Percentiles rank a stretch among this genome's conserved stretches.
Conservation (phyloP, 345 rosid genomes). For the Trapa incisa region DNA sequence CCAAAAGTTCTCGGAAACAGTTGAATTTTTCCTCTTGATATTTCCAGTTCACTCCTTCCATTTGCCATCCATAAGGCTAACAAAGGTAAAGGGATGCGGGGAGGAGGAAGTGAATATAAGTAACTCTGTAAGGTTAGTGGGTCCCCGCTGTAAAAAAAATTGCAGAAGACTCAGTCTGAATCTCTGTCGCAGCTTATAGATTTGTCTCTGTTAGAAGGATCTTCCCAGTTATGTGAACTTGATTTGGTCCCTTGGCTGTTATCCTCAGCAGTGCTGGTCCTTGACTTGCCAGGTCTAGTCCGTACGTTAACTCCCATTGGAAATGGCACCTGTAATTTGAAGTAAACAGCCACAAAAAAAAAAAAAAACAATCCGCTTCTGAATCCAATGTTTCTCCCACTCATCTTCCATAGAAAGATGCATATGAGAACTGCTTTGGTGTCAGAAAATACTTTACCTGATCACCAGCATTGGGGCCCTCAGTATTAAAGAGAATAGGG, state of each 20-base stretch:
- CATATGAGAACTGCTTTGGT: not conserved
- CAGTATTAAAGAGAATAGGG: slow-evolving; percentile 60
- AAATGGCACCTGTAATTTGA: slow-evolving; percentile 38
- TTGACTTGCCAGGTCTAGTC: slow-evolving; percentile 33
- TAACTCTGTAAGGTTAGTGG: slow-evolving; percentile 24
- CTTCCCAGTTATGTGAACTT: slow-evolving; percentile 19
- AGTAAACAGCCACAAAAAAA: not conserved
- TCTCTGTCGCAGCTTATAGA: slow-evolving; percentile 28
- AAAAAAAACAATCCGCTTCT: not conserved
- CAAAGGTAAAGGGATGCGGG: too few species aligned
- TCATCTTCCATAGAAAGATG: not conserved
- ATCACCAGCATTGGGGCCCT: slow-evolving; percentile 65
- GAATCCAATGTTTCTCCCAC: not conserved
- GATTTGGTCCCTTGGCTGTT: slow-evolving; percentile 19
- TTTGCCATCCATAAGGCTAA: too few species aligned
- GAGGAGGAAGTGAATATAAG: too few species aligned
- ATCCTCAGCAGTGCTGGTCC: slow-evolving; percentile 17
- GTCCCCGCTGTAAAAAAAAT: slow-evolving; percentile 6
- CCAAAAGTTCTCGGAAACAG: too few species aligned
- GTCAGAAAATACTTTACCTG: slow-evolving; percentile 26
- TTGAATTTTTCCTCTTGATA: too few species aligned
- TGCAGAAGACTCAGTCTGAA: slow-evolving; percentile 16
- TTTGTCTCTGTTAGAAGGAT: slow-evolving; percentile 19
- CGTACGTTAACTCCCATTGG: slow-evolving; percentile 47
- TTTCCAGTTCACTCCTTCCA: too few species aligned